Evolutionary conservation across 768 basidiomycete genomes (phyloP).

Genomic region (Agaricus blazei): DNA sequence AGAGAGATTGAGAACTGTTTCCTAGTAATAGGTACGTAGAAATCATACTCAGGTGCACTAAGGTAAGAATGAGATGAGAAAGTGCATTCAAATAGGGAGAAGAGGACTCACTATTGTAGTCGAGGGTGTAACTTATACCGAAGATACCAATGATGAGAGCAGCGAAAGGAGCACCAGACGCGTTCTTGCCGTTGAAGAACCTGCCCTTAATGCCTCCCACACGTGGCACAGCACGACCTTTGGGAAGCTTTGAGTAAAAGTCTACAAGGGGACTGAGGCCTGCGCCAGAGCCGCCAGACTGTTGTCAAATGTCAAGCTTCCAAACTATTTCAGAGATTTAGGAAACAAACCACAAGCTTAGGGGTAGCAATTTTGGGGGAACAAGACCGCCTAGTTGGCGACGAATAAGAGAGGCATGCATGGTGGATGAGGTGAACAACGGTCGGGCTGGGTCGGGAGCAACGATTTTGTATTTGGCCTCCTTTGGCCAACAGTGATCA

Average conservation of each 20-base stretch:
- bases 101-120: slow-evolving; percentile 76
- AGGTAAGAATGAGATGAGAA: neutral
- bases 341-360: slow-evolving; percentile 66
- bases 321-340: neutral
- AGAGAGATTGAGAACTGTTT: neutral
- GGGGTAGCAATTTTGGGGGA: slow-evolving; percentile 94
- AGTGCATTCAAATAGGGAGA: slow-evolving; percentile 4
- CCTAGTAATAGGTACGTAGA: neutral
- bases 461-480: slow-evolving; percentile 13
- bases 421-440: slow-evolving; percentile 23
- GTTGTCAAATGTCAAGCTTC: slow-evolving; percentile 4
- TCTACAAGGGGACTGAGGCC: slow-evolving; percentile 83
- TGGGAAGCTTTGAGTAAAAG: slow-evolving; percentile 94
- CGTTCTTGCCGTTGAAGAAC: slow-evolving; percentile 84
- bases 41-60: slow-evolving; percentile 1
- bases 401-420: slow-evolving; percentile 55
- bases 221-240: slow-evolving; percentile 66
- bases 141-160: slow-evolving; percentile 63
- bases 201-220: slow-evolving; percentile 71
- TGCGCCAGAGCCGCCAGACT: slow-evolving; percentile 81
- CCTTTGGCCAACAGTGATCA: slow-evolving; percentile 13
- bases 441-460: slow-evolving; percentile 24
- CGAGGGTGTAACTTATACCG: slow-evolving; percentile 78
- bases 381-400: slow-evolving; percentile 80
- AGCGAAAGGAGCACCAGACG: slow-evolving; percentile 65